Evolutionary conservation across 2,329 filamentous ascomycete genomes (phyloP), one percentile per base, ranked within the genome.

Genomic region (Chaetomium globosum): DNA sequence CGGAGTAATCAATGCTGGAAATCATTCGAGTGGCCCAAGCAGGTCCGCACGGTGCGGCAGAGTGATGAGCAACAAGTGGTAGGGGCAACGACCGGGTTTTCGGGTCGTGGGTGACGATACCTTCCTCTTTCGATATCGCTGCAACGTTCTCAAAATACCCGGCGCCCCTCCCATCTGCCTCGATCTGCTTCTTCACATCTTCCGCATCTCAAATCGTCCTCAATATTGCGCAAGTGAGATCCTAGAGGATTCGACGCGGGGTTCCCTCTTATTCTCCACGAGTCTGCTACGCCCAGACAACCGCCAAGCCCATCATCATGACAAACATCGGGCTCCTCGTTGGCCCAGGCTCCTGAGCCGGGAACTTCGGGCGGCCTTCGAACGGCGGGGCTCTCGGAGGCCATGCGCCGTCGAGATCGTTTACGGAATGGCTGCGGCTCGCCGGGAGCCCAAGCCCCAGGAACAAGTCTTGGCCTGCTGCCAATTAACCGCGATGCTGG

Each of bases 351-450:
- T n/a, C 52, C 33, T 53, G 21, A 36, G 28, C 16, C 56, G 52
- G 46, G 13, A 9, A 31, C 13, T 43, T 43, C 58, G 63, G 55
- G 23, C 52, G 52, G 23, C 36, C n/a, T 7, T 43, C 23, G 10
- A 48, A 63, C 59, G 48, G 46, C 46, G 46, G 31, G 30, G 55
- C 59, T 61, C 36, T 65, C 71, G 71, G 71, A 72, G 67, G 53
- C 31, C 12, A 60, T 12, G 46, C 63, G 60, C 71, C 71, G 71
- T 36, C 58, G 8, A 48, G 16, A 2, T 65, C 68, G 31, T 67
- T 71, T 72, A 52, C 57, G 71, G 69, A 66, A 70, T 61, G 66
- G 70, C 49, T 54, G 59, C 71, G 71, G 71, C 69, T 69, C 53
- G 61, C 58, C 71, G 71, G 71, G 71, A 72, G 64, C 54, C 64